phyloP scores from a whole-genome alignment of 176 grass and related monocot species.

The Secale cereale region DNA sequence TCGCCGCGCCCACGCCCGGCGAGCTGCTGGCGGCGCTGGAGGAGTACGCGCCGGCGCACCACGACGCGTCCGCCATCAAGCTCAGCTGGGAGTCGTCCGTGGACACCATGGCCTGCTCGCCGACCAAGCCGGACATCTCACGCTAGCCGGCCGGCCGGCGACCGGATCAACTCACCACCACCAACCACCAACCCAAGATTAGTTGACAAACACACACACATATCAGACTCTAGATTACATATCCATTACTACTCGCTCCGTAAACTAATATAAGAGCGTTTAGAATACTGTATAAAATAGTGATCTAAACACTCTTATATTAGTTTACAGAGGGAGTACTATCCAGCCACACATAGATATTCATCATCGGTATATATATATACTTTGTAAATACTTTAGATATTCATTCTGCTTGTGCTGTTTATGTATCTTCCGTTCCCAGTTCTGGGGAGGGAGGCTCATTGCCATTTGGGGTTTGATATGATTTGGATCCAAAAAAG shows the following conservation, averaged over 20 bases:
- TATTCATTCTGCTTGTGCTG: not conserved
- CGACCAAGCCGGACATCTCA: not conserved
- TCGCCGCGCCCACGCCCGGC: constrained; percentile 13
- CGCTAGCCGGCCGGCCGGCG: not conserved
- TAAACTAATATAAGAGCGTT: too few relatives aligned
- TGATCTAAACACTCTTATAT: too few relatives aligned
- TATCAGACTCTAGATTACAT: not conserved
- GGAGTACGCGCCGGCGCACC: not conserved
- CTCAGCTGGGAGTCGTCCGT: not conserved
- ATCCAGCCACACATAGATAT: not conserved
- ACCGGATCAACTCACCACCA: too few relatives aligned
- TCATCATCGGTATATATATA: too few relatives aligned
- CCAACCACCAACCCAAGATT: not conserved
- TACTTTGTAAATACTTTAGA: not conserved
- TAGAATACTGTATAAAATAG: too few relatives aligned
- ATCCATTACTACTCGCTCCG: too few relatives aligned
- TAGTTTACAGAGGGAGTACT: too few relatives aligned
- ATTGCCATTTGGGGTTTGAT: not conserved
- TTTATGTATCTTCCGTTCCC: not conserved
- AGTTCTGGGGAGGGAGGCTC: not conserved
- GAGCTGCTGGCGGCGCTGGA: constrained; percentile 28
- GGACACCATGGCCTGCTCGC: not conserved
- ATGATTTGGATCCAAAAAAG: not conserved
- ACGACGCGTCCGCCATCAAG: not conserved
- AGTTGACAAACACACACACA: not conserved